Evolutionary conservation across 1,284 basidiomycete genomes (phyloP).

Genomic region (Leucoagaricus sp.): DNA sequence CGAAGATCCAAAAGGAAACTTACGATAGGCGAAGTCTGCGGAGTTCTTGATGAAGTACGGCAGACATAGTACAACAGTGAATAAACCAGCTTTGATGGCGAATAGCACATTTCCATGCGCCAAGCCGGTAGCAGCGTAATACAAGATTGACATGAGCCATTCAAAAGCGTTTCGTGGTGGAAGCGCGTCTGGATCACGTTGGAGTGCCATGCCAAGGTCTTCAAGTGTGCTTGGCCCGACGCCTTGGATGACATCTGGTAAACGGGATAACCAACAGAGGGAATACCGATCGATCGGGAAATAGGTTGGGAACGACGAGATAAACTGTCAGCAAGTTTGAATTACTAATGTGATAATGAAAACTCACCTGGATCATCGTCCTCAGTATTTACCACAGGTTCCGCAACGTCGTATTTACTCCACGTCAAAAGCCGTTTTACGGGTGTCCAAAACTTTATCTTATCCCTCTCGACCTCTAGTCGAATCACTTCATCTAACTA

Average conservation of each 20-base stretch:
- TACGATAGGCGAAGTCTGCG: constrained; percentile 62
- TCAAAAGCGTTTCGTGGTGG: constrained; percentile 65
- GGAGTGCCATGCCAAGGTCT: constrained; percentile 56
- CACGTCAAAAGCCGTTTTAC: constrained; percentile 44
- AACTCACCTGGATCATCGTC: constrained; percentile 39
- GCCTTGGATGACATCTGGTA: constrained; percentile 61
- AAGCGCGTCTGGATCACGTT: constrained; percentile 75
- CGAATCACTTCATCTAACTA: constrained; percentile 29
- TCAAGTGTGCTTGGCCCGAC: constrained; percentile 39
- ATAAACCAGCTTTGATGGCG: constrained; percentile 76
- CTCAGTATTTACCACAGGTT: constrained; percentile 40
- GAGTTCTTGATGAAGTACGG: constrained; percentile 58
- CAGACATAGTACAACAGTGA: constrained; percentile 56
- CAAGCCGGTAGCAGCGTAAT: constrained; percentile 40
- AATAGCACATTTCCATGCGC: constrained; percentile 67
- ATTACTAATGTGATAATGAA: background rate
- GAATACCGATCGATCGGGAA: background rate
- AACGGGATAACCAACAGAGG: background rate
- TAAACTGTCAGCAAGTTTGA: background rate
- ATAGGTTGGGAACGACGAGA: background rate
- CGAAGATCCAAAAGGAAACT: too few species aligned
- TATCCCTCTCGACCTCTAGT: constrained; percentile 42
- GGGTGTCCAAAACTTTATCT: constrained; percentile 71
- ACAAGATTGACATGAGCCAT: constrained; percentile 46
- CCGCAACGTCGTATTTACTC: constrained; percentile 50